Evolutionary conservation across 108 stramenopile genomes (phyloP).

Genomic region (Schizochytrium sp.): DNA sequence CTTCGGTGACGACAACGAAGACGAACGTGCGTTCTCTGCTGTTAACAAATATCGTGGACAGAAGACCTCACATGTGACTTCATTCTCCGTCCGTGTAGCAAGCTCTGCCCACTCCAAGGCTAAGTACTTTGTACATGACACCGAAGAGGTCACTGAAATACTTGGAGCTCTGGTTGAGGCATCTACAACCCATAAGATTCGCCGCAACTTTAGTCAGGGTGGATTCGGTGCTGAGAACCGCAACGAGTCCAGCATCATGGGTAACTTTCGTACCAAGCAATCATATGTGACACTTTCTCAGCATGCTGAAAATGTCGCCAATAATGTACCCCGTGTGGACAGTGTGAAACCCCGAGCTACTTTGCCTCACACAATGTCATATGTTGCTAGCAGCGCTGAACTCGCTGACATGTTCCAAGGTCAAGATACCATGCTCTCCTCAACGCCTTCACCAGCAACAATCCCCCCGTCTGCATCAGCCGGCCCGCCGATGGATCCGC

Average conservation of each 20-base stretch:
- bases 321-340: background rate
- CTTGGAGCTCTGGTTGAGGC: slow-evolving; percentile 6
- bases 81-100: slow-evolving; percentile 16
- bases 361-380: slow-evolving; percentile 55
- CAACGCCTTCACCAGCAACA: background rate
- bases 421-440: background rate
- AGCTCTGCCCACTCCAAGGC: slow-evolving; percentile 40
- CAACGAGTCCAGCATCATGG: slow-evolving; percentile 44
- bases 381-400: slow-evolving; percentile 25
- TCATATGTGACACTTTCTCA: slow-evolving; percentile 39
- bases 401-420: slow-evolving; percentile 46
- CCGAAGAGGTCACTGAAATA: slow-evolving; percentile 39
- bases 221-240: background rate
- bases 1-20: slow-evolving; percentile 77
- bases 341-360: background rate
- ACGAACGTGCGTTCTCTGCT: slow-evolving; percentile 75
- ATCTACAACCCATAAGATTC: slow-evolving; percentile 15
- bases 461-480: background rate
- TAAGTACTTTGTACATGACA: slow-evolving; percentile 36
- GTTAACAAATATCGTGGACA: slow-evolving; percentile 50
- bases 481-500: slow-evolving; percentile 15
- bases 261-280: slow-evolving; percentile 47
- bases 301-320: background rate
- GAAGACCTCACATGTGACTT: background rate
- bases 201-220: slow-evolving; percentile 45